Evolutionary conservation across 2,329 filamentous ascomycete species (phyloP).

Genomic region (Diaporthe ilicicola): DNA sequence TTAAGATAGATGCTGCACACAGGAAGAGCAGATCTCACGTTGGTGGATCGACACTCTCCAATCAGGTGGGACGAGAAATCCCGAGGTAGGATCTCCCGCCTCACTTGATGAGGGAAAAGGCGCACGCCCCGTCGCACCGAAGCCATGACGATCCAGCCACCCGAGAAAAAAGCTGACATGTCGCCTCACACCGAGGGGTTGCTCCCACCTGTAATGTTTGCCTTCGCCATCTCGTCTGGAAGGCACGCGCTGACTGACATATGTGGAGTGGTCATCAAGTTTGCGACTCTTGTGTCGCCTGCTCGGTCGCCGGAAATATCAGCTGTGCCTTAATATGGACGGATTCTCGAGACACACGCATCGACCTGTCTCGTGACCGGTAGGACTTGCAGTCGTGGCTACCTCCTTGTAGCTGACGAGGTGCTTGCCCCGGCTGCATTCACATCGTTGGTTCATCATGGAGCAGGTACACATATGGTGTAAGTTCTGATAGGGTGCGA

Average conservation of each 20-base stretch:
- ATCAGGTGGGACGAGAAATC: slow-evolving; percentile 13
- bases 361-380: slow-evolving; percentile 19
- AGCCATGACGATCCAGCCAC: slow-evolving; percentile 12
- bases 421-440: slow-evolving; percentile 2
- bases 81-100: slow-evolving; percentile 15
- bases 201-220: slow-evolving; percentile 4
- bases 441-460: not conserved
- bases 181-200: slow-evolving; percentile 17
- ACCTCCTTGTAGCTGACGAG: not conserved
- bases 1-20: slow-evolving; percentile 14
- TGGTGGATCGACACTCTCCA: slow-evolving; percentile 1
- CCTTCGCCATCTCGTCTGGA: not conserved
- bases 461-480: not conserved
- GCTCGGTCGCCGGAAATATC: slow-evolving; percentile 4
- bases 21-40: slow-evolving; percentile 14
- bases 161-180: slow-evolving; percentile 22
- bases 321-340: slow-evolving; percentile 17
- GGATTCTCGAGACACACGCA: not conserved
- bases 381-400: slow-evolving; percentile 4
- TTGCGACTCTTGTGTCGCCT: slow-evolving; percentile 16
- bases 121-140: slow-evolving; percentile 1
- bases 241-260: slow-evolving; percentile 1
- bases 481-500: not conserved
- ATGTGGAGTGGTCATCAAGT: not conserved
- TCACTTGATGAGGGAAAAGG: slow-evolving; percentile 13